phyloP scores from a whole-genome alignment of 495 filamentous ascomycete genomes.

The Penicillium canescens region DNA sequence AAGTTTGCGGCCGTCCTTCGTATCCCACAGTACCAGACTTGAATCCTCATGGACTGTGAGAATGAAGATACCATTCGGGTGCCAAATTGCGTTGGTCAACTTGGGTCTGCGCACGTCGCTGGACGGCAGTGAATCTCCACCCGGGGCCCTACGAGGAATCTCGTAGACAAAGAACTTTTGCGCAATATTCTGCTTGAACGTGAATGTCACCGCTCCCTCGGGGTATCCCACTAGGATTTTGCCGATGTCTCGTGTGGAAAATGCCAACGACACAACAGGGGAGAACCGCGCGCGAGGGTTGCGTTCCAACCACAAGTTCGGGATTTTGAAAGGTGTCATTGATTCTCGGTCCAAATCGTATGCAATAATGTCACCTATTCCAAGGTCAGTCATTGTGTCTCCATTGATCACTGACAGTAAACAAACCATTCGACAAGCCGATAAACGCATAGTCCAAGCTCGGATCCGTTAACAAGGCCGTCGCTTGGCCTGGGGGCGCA shows the following conservation, averaged over 20 bases:
- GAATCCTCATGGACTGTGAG: slow-evolving; percentile 87
- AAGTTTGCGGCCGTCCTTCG: slow-evolving; percentile 83
- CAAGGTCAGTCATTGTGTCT: slow-evolving; percentile 8
- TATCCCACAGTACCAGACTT: slow-evolving; percentile 90
- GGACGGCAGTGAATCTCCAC: slow-evolving; percentile 65
- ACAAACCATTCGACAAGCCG: slow-evolving; percentile 66
- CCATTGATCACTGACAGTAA: background rate
- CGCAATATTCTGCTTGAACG: slow-evolving; percentile 83
- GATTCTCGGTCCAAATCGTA: slow-evolving; percentile 86
- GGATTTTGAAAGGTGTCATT: slow-evolving; percentile 73
- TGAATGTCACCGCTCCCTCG: slow-evolving; percentile 84
- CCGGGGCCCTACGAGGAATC: slow-evolving; percentile 78
- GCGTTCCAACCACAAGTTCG: slow-evolving; percentile 77
- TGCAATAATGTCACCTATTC: slow-evolving; percentile 72
- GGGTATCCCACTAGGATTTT: slow-evolving; percentile 84
- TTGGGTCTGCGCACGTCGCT: slow-evolving; percentile 62
- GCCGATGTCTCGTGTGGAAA: slow-evolving; percentile 94
- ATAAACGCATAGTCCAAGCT: slow-evolving; percentile 89
- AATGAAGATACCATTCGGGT: slow-evolving; percentile 91
- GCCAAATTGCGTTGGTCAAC: slow-evolving; percentile 83
- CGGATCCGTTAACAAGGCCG: slow-evolving; percentile 74
- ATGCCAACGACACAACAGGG: slow-evolving; percentile 71
- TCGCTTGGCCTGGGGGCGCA: slow-evolving; percentile 71
- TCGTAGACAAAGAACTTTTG: slow-evolving; percentile 81
- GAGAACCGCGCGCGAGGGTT: slow-evolving; percentile 56